These are phyloP conservation scores for Pestalotiopsis sp. DNA, from an alignment of 2,329 filamentous ascomycete species.

Conservation along the genomic window DNA sequence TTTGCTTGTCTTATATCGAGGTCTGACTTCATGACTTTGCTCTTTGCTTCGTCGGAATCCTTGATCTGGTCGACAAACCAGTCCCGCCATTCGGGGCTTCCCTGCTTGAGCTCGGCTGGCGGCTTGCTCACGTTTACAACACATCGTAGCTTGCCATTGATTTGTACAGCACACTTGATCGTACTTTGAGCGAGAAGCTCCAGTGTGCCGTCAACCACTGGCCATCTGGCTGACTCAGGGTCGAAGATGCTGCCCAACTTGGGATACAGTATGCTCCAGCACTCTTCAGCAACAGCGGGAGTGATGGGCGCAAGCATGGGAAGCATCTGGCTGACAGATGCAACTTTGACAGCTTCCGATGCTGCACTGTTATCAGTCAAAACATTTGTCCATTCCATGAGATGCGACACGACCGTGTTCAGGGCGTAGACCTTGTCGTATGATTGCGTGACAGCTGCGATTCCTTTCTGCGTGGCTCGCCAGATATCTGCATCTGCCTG, in stretches of 20 bases:
- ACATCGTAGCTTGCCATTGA: constrained; percentile 78
- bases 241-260: constrained; percentile 39
- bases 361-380: constrained; percentile 49
- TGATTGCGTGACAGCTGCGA: constrained; percentile 65
- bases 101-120: constrained; percentile 37
- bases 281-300: constrained; percentile 79
- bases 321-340: constrained; percentile 58
- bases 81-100: constrained; percentile 40
- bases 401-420: constrained; percentile 80
- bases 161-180: constrained; percentile 66
- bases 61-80: constrained; percentile 66
- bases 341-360: constrained; percentile 43
- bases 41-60: constrained; percentile 58
- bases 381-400: constrained; percentile 78
- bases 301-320: constrained; percentile 77
- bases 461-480: constrained; percentile 66
- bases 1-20: constrained; percentile 39
- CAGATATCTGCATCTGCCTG: constrained; percentile 56
- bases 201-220: constrained; percentile 51
- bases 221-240: constrained; percentile 54
- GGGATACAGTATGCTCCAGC: constrained; percentile 63
- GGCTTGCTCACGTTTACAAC: constrained; percentile 63
- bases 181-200: constrained; percentile 49
- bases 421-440: constrained; percentile 73
- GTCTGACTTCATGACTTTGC: constrained; percentile 50